These are phyloP conservation scores for Canavalia ensiformis DNA, from an alignment of 306 rosid species.

Conservation along the genomic window DNA sequence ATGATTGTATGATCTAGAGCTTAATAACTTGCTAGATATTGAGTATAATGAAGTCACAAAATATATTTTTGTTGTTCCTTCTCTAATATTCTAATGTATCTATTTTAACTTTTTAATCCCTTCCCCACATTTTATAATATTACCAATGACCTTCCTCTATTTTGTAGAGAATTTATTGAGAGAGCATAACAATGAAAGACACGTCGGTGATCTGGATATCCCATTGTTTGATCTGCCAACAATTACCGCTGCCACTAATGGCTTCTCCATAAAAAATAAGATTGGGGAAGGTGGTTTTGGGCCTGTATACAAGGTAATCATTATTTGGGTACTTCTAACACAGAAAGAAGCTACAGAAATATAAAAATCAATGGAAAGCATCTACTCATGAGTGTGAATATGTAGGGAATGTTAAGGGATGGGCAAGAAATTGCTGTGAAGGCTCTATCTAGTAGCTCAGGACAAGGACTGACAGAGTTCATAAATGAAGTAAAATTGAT, in stretches of 20 bases:
- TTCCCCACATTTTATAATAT: neutral
- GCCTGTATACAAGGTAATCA: slow-evolving; percentile 53
- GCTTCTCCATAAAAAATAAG: slow-evolving; percentile 49
- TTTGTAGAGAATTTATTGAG: neutral
- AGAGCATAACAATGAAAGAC: slow-evolving; percentile 36
- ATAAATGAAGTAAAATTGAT: slow-evolving; percentile 54
- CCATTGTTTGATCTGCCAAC: slow-evolving; percentile 47
- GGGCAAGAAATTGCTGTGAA: slow-evolving; percentile 58
- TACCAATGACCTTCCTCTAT: neutral
- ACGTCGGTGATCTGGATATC: slow-evolving; percentile 56
- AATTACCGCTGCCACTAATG: slow-evolving; percentile 42
- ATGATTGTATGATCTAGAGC: neutral
- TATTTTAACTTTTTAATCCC: no score
- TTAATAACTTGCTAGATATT: neutral
- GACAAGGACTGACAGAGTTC: slow-evolving; percentile 54
- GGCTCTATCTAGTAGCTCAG: slow-evolving; percentile 49
- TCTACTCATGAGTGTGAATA: neutral
- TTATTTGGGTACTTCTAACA: neutral
- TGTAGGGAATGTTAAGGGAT: slow-evolving; percentile 49
- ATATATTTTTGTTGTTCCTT: no score
- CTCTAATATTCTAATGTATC: no score
- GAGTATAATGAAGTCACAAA: no score
- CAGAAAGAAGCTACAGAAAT: neutral
- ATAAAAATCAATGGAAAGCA: neutral
- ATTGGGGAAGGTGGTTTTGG: slow-evolving; percentile 68